Evolutionary conservation across 371 early-diverging fungal genomes (phyloP).

Genomic region (Syncephalastrum racemosum): DNA sequence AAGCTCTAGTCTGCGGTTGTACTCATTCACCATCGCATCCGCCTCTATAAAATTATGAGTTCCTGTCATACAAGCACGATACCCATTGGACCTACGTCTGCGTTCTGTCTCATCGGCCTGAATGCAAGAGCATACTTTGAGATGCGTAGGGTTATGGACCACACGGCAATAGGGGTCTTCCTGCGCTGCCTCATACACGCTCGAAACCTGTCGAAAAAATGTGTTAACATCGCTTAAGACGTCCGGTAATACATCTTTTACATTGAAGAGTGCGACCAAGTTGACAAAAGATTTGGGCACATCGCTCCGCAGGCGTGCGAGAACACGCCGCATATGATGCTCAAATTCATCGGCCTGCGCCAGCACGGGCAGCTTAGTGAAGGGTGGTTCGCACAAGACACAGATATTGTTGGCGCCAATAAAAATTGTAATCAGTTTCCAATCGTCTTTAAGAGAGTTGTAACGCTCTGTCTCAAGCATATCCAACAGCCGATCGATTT

Average conservation of each 20-base stretch:
- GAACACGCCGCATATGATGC: slow-evolving; percentile 32
- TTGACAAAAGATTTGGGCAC: slow-evolving; percentile 58
- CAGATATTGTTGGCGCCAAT: slow-evolving; percentile 76
- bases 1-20: slow-evolving; percentile 55
- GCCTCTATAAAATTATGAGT: slow-evolving; percentile 35
- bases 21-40: slow-evolving; percentile 52
- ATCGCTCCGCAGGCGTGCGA: slow-evolving; percentile 40
- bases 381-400: slow-evolving; percentile 46
- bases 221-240: background rate
- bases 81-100: slow-evolving; percentile 32
- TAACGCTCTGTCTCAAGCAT: slow-evolving; percentile 21
- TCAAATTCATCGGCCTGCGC: slow-evolving; percentile 56
- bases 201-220: slow-evolving; percentile 37
- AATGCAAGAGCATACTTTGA: slow-evolving; percentile 58
- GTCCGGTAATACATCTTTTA: slow-evolving; percentile 16
- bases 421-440: slow-evolving; percentile 67
- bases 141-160: slow-evolving; percentile 47
- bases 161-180: slow-evolving; percentile 60
- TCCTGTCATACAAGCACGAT: background rate
- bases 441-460: slow-evolving; percentile 42
- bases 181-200: slow-evolving; percentile 58
- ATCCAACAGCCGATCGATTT: slow-evolving; percentile 29
- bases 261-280: slow-evolving; percentile 59
- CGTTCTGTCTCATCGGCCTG: slow-evolving; percentile 46
- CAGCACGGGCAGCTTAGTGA: slow-evolving; percentile 31